Evolutionary conservation across 2,329 filamentous ascomycete species (phyloP), one percentile per base, ranked within the genome.

Genomic region (Neurospora crassa): DNA sequence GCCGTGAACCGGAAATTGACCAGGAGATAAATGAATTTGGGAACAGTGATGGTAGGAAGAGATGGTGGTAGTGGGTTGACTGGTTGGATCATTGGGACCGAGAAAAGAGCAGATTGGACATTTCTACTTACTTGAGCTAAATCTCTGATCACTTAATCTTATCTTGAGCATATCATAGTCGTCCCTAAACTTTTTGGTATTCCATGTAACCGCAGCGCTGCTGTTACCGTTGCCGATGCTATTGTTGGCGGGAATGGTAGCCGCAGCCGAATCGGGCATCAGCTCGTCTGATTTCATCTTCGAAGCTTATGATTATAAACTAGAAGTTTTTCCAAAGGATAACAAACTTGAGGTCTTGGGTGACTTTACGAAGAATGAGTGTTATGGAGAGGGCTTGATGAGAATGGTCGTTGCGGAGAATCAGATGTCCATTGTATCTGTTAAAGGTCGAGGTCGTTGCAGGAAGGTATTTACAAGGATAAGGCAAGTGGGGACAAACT

Each of bases 131-230:
- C 86, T 79, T 6, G 82, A 80, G 70, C 82, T 83, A 75, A 87
- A 87, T 11, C 80, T 79, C 63, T 81, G 80, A 73, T 87, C 85
- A 1, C 78, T 71, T 0, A 88, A 79, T 24, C 77, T 82, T 2
- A 78, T 71, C 63, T 79, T 82, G 11, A 78, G 75, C 5, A 73
- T 70, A 5, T 85, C 82, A 47, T 77, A 79, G 67, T 87, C 85
- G 8, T 87, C 84, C 67, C 77, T 81, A 70, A 78, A 78, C 76
- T 83, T 77, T 67, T 78, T 76, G 29, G 74, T 76, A 53, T 78
- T 77, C 73, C 78, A 78, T 4, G 72, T 53, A 11, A 70, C 71
- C 43, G 71, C 68, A 67, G 24, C 24, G 43, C 68, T 18, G 47
- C 40, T 40, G 69, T 34, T 2, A 70, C 70, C 40, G 63, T 67